Conservation (phyloP, 2,329 filamentous ascomycete genomes). For the Myrmaecium sp. region DNA sequence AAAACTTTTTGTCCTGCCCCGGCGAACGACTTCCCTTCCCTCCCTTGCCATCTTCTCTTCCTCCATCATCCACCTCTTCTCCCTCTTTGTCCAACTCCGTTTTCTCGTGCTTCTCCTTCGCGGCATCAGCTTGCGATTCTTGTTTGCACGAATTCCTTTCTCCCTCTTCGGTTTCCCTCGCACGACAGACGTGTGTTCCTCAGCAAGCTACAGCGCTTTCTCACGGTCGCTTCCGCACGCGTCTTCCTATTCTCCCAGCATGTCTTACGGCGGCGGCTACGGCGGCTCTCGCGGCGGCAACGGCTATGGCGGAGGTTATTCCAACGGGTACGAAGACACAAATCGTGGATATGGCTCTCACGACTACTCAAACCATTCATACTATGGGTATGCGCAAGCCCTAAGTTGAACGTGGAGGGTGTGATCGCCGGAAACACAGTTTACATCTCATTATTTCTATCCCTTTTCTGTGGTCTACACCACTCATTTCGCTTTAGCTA, state of each 20-base stretch:
- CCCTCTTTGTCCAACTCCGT: conserved; percentile 1
- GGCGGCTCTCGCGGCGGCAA: conserved; percentile 27
- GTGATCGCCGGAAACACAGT: no score
- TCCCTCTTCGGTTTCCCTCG: no score
- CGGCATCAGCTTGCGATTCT: no score
- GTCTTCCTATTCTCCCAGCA: conserved; percentile 24
- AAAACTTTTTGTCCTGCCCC: no score
- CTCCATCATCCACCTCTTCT: conserved; percentile 2
- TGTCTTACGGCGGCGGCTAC: conserved; percentile 48
- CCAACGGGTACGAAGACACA: conserved; percentile 34
- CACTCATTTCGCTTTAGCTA: no score
- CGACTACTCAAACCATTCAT: conserved; percentile 29
- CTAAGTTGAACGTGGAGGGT: no score
- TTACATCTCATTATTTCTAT: no score
- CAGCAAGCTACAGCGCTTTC: no score
- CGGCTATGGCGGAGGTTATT: conserved; percentile 30
- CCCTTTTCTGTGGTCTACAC: no score
- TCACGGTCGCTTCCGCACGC: conserved; percentile 17
- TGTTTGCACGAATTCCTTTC: no score
- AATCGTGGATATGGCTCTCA: conserved; percentile 28
- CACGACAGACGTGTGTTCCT: no score
- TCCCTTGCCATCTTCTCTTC: conserved; percentile 1
- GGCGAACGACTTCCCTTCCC: conserved; percentile 2
- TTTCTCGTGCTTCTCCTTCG: not conserved
- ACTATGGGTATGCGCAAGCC: conserved; percentile 27